phyloP scores from a whole-genome alignment of 805 yeast species.

The Sugiyamaella chiloensis region DNA sequence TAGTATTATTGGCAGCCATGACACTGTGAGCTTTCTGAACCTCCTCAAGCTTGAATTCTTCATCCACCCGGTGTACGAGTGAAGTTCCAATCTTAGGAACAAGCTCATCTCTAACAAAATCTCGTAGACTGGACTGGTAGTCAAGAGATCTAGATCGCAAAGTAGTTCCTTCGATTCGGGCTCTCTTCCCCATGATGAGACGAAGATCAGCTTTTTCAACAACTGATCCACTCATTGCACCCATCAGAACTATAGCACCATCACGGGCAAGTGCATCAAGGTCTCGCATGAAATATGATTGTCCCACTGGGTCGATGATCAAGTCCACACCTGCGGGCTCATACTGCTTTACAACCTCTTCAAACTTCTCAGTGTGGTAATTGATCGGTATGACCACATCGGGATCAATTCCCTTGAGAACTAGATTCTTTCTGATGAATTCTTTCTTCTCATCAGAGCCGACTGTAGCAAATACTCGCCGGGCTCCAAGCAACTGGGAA shows the following conservation, averaged over 20 bases:
- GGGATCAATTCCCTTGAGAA: conserved; percentile 22
- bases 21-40: conserved; percentile 29
- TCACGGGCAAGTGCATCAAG: conserved; percentile 27
- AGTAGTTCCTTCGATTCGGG: conserved; percentile 31
- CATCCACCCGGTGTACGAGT: conserved; percentile 26
- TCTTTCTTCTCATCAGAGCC: conserved; percentile 29
- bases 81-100: conserved; percentile 27
- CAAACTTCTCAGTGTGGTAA: conserved; percentile 27
- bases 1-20: conserved; percentile 29
- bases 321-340: conserved; percentile 29
- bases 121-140: conserved; percentile 27
- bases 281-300: conserved; percentile 23
- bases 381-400: conserved; percentile 31
- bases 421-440: conserved; percentile 22
- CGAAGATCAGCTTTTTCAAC: conserved; percentile 24
- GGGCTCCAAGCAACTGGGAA: conserved; percentile 37
- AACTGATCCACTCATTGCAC: conserved; percentile 26
- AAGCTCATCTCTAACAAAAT: conserved; percentile 26
- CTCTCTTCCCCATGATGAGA: conserved; percentile 27
- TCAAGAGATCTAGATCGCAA: conserved; percentile 28
- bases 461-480: conserved; percentile 35
- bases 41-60: conserved; percentile 24
- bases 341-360: conserved; percentile 20
- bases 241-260: conserved; percentile 31
- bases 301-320: conserved; percentile 34